phyloP scores from a whole-genome alignment of 129 eudicot species.

The Calendula officinalis region DNA sequence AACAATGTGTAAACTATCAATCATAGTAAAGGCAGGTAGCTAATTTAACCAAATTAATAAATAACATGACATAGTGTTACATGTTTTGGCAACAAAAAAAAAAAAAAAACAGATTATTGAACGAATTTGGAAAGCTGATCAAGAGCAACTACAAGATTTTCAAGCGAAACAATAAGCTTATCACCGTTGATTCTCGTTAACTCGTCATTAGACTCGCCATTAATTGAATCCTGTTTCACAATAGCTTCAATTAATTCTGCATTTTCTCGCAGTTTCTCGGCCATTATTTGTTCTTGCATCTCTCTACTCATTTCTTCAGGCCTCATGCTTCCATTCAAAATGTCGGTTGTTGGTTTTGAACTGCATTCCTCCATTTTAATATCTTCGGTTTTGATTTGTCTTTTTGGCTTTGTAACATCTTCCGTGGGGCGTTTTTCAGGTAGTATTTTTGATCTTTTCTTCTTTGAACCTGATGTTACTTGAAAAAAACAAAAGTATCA shows the following conservation, averaged over 20 bases:
- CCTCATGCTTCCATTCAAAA: constrained; percentile 13
- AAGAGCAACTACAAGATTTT: constrained; percentile 49
- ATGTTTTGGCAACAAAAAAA: no score
- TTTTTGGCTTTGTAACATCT: constrained; percentile 41
- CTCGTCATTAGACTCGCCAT: constrained; percentile 36
- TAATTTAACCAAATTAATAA: no score
- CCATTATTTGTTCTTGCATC: constrained; percentile 45
- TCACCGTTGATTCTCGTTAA: constrained; percentile 52
- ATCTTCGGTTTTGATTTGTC: constrained; percentile 32
- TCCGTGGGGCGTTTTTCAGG: constrained; percentile 35
- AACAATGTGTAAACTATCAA: no score
- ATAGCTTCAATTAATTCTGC: constrained; percentile 56
- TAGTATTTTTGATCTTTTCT: constrained; percentile 31
- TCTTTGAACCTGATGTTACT: constrained; percentile 47
- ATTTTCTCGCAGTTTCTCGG: constrained; percentile 48
- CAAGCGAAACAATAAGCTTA: constrained; percentile 50
- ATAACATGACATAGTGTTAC: no score
- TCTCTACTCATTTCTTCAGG: constrained; percentile 35
- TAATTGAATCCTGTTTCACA: constrained; percentile 40
- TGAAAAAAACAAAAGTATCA: constrained; percentile 11
- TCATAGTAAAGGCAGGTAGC: no score
- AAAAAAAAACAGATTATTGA: constrained; percentile 4
- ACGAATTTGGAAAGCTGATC: constrained; percentile 41
- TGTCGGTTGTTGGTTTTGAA: constrained; percentile 24
- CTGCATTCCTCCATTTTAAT: constrained; percentile 29